Percentiles rank a stretch among this genome's conserved stretches.
These are phyloP conservation scores for Nemania diffusa DNA, from an alignment of 2,329 filamentous ascomycete genomes.

Conservation along the genomic window DNA sequence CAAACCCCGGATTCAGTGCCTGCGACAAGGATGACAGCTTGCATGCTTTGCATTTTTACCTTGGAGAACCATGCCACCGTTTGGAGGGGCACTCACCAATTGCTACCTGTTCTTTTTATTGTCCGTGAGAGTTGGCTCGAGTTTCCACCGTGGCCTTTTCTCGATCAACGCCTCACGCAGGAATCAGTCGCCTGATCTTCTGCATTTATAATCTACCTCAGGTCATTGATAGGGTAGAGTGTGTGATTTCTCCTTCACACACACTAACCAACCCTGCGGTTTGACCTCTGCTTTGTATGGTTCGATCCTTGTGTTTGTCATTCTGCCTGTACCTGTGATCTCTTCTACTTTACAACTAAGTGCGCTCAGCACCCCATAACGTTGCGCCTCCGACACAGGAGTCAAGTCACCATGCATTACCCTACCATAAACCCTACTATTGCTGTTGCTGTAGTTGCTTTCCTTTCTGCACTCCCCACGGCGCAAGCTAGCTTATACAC, in stretches of 20 bases:
- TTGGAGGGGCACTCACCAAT: constrained; percentile 32
- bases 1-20: constrained; percentile 39
- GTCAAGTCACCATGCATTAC: constrained; percentile 59
- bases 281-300: constrained; percentile 26
- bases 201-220: constrained; percentile 24
- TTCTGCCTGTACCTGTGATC: not conserved
- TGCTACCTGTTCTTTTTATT: constrained; percentile 36
- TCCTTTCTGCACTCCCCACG: constrained; percentile 73
- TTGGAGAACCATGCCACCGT: not conserved
- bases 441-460: constrained; percentile 66
- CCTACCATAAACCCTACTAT: constrained; percentile 59
- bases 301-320: not conserved
- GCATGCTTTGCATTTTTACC: constrained; percentile 20
- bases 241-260: constrained; percentile 4
- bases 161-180: constrained; percentile 22
- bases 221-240: not conserved
- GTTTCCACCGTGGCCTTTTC: constrained; percentile 60
- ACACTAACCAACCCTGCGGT: constrained; percentile 31
- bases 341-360: constrained; percentile 1
- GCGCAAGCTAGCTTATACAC: constrained; percentile 79
- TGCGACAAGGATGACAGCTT: constrained; percentile 27
- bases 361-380: constrained; percentile 20
- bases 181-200: constrained; percentile 13
- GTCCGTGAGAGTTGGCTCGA: constrained; percentile 2
- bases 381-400: constrained; percentile 9